Percentiles rank a stretch among this genome's conserved stretches.
These are phyloP conservation scores for Huntiella abstrusa DNA, from an alignment of 2,329 filamentous ascomycete genomes.

Conservation along the genomic window DNA sequence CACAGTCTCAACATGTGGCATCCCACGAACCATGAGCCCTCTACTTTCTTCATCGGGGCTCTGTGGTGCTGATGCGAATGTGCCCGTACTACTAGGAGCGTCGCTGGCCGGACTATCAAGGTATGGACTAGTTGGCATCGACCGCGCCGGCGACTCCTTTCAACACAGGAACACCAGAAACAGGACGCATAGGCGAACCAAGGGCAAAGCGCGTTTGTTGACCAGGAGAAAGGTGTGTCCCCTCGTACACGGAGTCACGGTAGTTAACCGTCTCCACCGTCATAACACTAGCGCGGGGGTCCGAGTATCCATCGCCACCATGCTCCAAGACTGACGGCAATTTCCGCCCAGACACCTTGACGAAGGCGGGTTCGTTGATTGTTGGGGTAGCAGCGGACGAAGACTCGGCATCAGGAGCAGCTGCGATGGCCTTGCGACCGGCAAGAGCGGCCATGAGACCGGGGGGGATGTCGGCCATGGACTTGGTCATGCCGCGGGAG, in stretches of 20 bases:
- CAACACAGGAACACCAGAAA: constrained; percentile 41
- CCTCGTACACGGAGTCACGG: constrained; percentile 17
- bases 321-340: constrained; percentile 41
- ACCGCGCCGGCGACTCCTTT: constrained; percentile 47
- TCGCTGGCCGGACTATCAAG: not conserved
- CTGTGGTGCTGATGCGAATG: not conserved
- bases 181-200: constrained; percentile 38
- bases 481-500: not conserved
- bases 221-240: constrained; percentile 15
- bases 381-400: constrained; percentile 17
- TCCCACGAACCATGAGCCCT: not conserved
- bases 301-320: constrained; percentile 45
- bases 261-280: constrained; percentile 18
- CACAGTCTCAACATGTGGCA: constrained; percentile 5
- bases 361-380: constrained; percentile 35
- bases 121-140: constrained; percentile 20
- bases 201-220: constrained; percentile 27
- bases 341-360: constrained; percentile 46
- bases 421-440: constrained; percentile 10
- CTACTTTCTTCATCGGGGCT: not conserved
- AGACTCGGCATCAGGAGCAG: constrained; percentile 10
- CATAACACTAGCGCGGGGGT: constrained; percentile 25
- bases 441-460: constrained; percentile 9
- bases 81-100: not conserved
- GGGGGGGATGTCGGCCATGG: not conserved